These are phyloP conservation scores for Torrubiellomyces zombiae DNA, from an alignment of 2,329 filamentous ascomycete species.

Conservation along the genomic window DNA sequence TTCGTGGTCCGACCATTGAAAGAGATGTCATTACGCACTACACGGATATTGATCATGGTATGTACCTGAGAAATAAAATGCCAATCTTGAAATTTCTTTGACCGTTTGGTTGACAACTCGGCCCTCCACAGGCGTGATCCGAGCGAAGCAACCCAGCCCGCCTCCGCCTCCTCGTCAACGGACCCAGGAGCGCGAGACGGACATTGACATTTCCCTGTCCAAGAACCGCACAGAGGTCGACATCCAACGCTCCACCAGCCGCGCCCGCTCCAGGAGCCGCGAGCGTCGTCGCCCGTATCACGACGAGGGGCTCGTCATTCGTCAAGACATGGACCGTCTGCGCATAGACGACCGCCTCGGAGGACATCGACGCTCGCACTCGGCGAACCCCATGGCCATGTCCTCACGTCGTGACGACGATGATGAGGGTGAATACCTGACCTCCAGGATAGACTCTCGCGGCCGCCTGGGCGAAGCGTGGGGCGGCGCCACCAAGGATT, in stretches of 20 bases:
- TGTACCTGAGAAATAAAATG: slow-evolving; percentile 10
- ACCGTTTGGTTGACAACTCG: too few species aligned
- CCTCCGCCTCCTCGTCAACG: slow-evolving; percentile 31
- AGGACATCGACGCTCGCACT: slow-evolving; percentile 32
- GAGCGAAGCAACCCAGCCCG: slow-evolving; percentile 25
- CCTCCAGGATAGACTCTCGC: slow-evolving; percentile 36
- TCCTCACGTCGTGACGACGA: too few species aligned
- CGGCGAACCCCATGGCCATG: slow-evolving; percentile 26
- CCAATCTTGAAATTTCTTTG: background rate
- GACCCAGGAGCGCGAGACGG: slow-evolving; percentile 26
- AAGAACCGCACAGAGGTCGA: slow-evolving; percentile 40
- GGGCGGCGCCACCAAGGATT: slow-evolving; percentile 58
- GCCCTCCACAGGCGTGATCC: slow-evolving; percentile 29
- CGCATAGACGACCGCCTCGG: slow-evolving; percentile 24
- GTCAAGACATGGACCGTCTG: slow-evolving; percentile 34
- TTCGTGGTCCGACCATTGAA: slow-evolving; percentile 65
- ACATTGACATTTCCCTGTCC: slow-evolving; percentile 43
- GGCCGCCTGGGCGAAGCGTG: slow-evolving; percentile 57
- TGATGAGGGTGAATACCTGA: slow-evolving; percentile 49
- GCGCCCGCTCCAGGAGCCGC: slow-evolving; percentile 19
- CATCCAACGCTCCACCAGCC: slow-evolving; percentile 25
- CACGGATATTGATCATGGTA: slow-evolving; percentile 74
- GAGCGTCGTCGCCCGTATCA: slow-evolving; percentile 24
- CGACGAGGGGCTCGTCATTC: slow-evolving; percentile 53
- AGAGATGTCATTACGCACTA: slow-evolving; percentile 84